phyloP scores from a whole-genome alignment of 2,329 filamentous ascomycete species.

The Calonectria pseudoturangicola region DNA sequence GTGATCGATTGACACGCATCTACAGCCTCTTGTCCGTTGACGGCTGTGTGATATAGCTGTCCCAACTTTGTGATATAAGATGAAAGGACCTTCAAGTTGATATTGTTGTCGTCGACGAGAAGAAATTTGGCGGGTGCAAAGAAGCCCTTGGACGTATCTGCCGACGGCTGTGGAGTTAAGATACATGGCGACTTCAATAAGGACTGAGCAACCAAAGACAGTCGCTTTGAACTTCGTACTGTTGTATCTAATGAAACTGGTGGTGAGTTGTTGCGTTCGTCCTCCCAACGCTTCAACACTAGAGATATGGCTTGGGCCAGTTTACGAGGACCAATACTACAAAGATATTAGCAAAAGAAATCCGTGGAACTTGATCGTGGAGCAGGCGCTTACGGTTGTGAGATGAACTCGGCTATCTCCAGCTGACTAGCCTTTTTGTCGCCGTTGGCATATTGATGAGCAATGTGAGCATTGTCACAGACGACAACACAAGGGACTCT shows the following conservation, averaged over 20 bases:
- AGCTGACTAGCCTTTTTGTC: conserved; percentile 42
- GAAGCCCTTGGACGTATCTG: conserved; percentile 10
- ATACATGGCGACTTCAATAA: background rate
- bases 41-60: conserved; percentile 55
- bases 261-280: conserved; percentile 32
- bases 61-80: conserved; percentile 61
- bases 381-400: conserved; percentile 59
- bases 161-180: background rate
- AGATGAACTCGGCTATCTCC: conserved; percentile 61
- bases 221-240: background rate
- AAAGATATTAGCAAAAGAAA: background rate
- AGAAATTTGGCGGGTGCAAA: conserved; percentile 52
- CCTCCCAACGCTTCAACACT: conserved; percentile 54
- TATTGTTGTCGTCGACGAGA: conserved; percentile 64
- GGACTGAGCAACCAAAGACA: background rate
- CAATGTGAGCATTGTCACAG: conserved; percentile 58
- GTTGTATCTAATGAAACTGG: background rate
- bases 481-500: conserved; percentile 57
- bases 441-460: conserved; percentile 52
- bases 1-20: conserved; percentile 53
- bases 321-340: conserved; percentile 61
- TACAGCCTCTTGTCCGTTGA: conserved; percentile 60
- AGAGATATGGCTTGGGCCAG: conserved; percentile 58
- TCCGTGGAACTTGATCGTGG: accelerated
- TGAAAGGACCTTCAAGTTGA: conserved; percentile 61